Evolutionary conservation across 148 eudicot genomes (phyloP).

Genomic region (Selenicereus undatus): DNA sequence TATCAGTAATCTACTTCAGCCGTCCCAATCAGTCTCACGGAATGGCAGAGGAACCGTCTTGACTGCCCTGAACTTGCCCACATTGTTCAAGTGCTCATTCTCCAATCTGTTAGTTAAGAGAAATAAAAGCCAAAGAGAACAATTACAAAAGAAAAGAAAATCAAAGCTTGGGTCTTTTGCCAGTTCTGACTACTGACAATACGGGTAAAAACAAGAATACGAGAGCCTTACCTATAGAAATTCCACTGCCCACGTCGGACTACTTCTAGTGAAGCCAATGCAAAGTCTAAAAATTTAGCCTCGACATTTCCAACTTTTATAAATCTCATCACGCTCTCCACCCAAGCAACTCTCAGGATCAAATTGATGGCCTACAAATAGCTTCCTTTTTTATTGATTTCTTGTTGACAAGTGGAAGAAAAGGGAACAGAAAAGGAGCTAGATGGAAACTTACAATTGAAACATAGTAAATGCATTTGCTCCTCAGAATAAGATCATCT

Average conservation of each 20-base stretch:
- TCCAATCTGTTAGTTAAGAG: constrained; percentile 55
- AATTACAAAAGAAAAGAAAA: not conserved
- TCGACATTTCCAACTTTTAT: constrained; percentile 47
- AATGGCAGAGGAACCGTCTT: constrained; percentile 86
- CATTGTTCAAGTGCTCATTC: constrained; percentile 88
- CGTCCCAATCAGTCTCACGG: constrained; percentile 65
- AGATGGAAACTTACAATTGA: constrained; percentile 61
- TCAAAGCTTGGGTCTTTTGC: not conserved
- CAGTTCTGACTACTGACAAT: not conserved
- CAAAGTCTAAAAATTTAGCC: constrained; percentile 68
- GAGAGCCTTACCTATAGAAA: constrained; percentile 64
- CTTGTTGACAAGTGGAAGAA: not conserved
- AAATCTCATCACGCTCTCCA: constrained; percentile 67
- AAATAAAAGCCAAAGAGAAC: not conserved
- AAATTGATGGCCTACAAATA: constrained; percentile 58
- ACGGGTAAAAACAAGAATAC: not conserved
- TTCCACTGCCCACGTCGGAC: constrained; percentile 99
- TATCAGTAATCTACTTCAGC: constrained; percentile 28
- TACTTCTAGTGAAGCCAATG: constrained; percentile 89
- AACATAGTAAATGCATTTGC: constrained; percentile 66
- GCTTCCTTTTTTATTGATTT: not conserved
- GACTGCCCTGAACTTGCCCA: constrained; percentile 82
- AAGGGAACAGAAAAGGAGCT: not conserved
- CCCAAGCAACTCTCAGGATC: constrained; percentile 84
- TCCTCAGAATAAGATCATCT: constrained; percentile 73